Conservation (phyloP, 78 protist species). For the Dictyostelium citrinum region DNA sequence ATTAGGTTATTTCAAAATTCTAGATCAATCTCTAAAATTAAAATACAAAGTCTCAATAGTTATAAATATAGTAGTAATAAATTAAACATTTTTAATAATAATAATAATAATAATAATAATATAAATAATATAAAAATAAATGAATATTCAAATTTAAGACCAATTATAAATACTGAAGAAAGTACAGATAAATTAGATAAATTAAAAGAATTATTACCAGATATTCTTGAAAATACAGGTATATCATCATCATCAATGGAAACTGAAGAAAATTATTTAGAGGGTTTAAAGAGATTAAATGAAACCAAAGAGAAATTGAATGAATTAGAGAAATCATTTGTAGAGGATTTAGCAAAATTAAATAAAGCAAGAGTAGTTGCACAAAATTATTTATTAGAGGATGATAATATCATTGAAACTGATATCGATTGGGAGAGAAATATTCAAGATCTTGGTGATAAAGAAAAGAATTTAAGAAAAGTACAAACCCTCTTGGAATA, state of each 20-base stretch:
- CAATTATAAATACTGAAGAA: neutral
- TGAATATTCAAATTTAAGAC: neutral
- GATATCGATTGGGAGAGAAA: neutral
- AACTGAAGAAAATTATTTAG: neutral
- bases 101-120: neutral
- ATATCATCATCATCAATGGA: no score
- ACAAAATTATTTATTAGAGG: neutral
- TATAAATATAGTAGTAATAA: neutral
- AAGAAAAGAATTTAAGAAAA: neutral
- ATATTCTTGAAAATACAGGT: no score
- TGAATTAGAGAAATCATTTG: neutral
- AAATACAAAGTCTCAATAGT: neutral
- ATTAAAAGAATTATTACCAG: no score
- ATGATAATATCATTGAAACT: neutral
- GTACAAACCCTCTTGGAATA: slow-evolving; percentile 24
- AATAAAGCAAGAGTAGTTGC: neutral
- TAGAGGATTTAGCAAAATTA: neutral
- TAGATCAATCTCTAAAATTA: neutral
- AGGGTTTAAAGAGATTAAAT: no score
- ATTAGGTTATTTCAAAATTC: neutral
- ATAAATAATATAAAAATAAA: neutral
- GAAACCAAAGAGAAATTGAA: neutral
- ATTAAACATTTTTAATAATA: neutral
- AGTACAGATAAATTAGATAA: neutral
- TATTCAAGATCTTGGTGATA: neutral